phyloP scores from a whole-genome alignment of 805 yeast species.

The Wickerhamomyces ciferrii region DNA sequence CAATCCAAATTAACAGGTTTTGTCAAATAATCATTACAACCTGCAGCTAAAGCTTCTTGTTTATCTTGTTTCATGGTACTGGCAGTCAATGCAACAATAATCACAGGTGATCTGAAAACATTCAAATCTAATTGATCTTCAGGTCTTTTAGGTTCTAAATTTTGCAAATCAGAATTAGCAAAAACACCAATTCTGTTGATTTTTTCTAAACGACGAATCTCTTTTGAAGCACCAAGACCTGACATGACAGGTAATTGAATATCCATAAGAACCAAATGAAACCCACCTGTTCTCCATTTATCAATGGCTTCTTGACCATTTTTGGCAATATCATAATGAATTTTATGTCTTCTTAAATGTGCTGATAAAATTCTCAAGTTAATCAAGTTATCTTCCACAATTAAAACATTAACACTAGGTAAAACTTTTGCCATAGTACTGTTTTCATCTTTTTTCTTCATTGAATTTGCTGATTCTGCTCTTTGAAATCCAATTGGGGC shows the following conservation, averaged over 20 bases:
- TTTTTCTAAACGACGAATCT: conserved; percentile 79
- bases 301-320: conserved; percentile 95
- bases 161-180: conserved; percentile 19
- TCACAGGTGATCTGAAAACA: conserved; percentile 88
- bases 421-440: conserved; percentile 52
- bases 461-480: neutral
- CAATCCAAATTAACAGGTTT: conserved; percentile 94
- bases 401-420: conserved; percentile 84
- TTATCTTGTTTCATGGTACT: conserved; percentile 80
- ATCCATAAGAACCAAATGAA: conserved; percentile 94
- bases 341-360: conserved; percentile 78
- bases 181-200: conserved; percentile 66
- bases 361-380: conserved; percentile 90
- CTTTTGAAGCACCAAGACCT: conserved; percentile 92
- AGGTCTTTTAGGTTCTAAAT: conserved; percentile 21
- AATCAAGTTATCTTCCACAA: conserved; percentile 94
- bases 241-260: conserved; percentile 94
- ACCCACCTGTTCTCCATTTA: conserved; percentile 92
- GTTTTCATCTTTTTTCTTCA: conserved; percentile 10
- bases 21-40: conserved; percentile 94
- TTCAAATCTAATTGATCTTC: conserved; percentile 55
- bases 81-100: conserved; percentile 95
- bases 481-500: neutral
- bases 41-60: conserved; percentile 90
- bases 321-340: conserved; percentile 80